These are phyloP conservation scores for Lactarius akahatsu DNA, from an alignment of 768 basidiomycete genomes.

Conservation along the genomic window DNA sequence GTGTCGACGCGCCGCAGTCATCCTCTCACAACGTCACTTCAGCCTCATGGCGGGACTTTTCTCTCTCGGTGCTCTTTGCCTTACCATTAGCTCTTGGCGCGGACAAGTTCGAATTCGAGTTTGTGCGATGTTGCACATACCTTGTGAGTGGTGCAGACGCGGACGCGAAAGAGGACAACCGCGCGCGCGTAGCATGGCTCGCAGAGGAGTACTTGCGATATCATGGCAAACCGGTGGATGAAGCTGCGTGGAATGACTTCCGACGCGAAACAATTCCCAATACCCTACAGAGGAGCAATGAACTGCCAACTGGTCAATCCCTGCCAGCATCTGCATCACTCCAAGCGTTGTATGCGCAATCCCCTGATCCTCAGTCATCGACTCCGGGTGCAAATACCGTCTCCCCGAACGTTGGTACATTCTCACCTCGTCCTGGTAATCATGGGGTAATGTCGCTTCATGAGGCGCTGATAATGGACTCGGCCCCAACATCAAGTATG, in stretches of 20 bases:
- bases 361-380: conserved; percentile 40
- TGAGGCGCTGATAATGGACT: conserved; percentile 15
- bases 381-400: conserved; percentile 29
- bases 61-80: conserved; percentile 57
- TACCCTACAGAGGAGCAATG: conserved; percentile 30
- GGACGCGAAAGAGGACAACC: conserved; percentile 39
- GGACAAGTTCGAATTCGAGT: conserved; percentile 65
- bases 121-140: conserved; percentile 63
- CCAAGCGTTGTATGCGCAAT: conserved; percentile 52
- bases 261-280: conserved; percentile 51
- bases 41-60: conserved; percentile 59
- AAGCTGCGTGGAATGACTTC: conserved; percentile 57
- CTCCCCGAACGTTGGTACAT: conserved; percentile 37
- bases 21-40: conserved; percentile 16
- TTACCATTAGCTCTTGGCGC: conserved; percentile 58
- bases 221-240: conserved; percentile 54
- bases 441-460: conserved; percentile 18
- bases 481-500: not conserved
- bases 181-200: conserved; percentile 59
- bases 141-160: conserved; percentile 57
- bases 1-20: conserved; percentile 25
- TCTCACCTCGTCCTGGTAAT: conserved; percentile 30
- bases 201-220: conserved; percentile 62
- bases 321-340: conserved; percentile 50
- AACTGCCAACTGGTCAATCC: conserved; percentile 30